Percentiles rank a stretch among this genome's conserved stretches.
phyloP scores from a whole-genome alignment of 2,329 filamentous ascomycete species.

The Arthroderma sp. region DNA sequence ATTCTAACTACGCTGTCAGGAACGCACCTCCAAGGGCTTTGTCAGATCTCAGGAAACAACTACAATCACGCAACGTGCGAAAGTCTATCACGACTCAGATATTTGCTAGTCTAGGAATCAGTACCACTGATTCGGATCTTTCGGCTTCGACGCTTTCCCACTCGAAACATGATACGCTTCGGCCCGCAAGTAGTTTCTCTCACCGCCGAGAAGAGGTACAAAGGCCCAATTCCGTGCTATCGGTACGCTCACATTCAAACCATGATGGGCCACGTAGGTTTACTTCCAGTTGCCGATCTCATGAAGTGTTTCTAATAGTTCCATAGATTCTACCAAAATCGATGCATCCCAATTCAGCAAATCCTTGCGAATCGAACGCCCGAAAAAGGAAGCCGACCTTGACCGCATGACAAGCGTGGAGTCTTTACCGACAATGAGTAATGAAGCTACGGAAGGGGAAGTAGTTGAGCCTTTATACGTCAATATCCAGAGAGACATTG shows the following conservation, averaged over 20 bases:
- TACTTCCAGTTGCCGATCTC: not conserved
- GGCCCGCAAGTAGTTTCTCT: conserved; percentile 16
- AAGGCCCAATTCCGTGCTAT: conserved; percentile 16
- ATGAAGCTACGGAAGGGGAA: conserved; percentile 43
- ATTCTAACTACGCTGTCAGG: conserved; percentile 26
- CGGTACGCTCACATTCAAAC: conserved; percentile 9
- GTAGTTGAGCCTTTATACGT: conserved; percentile 69
- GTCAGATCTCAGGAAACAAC: conserved; percentile 73
- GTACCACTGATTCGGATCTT: conserved; percentile 19
- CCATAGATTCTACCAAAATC: not conserved
- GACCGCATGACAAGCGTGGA: conserved; percentile 10
- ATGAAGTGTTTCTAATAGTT: not conserved
- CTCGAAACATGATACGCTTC: conserved; percentile 12
- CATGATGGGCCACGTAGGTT: conserved; percentile 9
- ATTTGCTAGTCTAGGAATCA: conserved; percentile 55
- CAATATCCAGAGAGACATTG: conserved; percentile 73
- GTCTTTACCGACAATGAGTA: conserved; percentile 6
- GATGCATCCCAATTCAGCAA: conserved; percentile 4
- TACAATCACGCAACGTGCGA: conserved; percentile 71
- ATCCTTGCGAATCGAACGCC: conserved; percentile 4
- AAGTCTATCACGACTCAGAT: conserved; percentile 77
- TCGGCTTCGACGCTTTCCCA: conserved; percentile 12
- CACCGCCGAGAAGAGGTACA: conserved; percentile 13
- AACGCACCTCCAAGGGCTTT: conserved; percentile 72
- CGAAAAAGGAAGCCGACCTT: conserved; percentile 6